phyloP scores from a whole-genome alignment of 805 yeast species.

The Saccharomyces cerevisiae region DNA sequence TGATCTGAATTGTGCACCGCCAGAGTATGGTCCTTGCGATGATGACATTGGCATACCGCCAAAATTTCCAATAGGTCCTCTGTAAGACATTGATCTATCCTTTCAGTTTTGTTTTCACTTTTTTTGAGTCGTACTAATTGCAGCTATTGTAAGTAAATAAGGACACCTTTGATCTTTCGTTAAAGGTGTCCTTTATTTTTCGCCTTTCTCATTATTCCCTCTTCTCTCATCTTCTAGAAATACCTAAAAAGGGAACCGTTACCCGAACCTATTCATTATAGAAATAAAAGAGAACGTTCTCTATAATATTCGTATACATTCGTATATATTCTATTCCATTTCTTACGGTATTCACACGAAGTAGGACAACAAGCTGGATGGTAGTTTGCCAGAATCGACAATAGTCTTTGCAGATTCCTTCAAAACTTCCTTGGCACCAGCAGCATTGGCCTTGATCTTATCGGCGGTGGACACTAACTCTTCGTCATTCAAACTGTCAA shows the following conservation, averaged over 20 bases:
- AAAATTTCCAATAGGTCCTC: slow-evolving; percentile 14
- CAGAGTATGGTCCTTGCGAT: slow-evolving; percentile 66
- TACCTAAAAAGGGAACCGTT: neutral
- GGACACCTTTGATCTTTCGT: slow-evolving; percentile 2
- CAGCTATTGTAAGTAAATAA: slow-evolving; percentile 1
- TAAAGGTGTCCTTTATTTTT: slow-evolving; percentile 2
- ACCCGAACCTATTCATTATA: neutral
- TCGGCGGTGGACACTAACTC: slow-evolving; percentile 68
- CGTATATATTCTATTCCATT: neutral
- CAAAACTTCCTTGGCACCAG: slow-evolving; percentile 51
- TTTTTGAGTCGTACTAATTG: neutral
- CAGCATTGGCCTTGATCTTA: slow-evolving; percentile 49
- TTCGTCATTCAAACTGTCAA: slow-evolving; percentile 73
- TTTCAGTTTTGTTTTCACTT: neutral
- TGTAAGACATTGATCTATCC: slow-evolving; percentile 15
- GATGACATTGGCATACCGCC: slow-evolving; percentile 25
- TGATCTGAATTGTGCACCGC: slow-evolving; percentile 67
- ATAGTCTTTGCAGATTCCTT: slow-evolving; percentile 47
- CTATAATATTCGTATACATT: neutral
- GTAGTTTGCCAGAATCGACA: slow-evolving; percentile 45
- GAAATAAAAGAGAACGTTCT: neutral
- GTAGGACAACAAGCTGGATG: slow-evolving; percentile 47
- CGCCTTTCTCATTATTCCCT: slow-evolving; percentile 6
- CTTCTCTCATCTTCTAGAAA: neutral
- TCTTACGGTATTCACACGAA: slow-evolving; percentile 29